Conservation (phyloP, 1,284 basidiomycete species). For the Cerioporus squamosus region DNA sequence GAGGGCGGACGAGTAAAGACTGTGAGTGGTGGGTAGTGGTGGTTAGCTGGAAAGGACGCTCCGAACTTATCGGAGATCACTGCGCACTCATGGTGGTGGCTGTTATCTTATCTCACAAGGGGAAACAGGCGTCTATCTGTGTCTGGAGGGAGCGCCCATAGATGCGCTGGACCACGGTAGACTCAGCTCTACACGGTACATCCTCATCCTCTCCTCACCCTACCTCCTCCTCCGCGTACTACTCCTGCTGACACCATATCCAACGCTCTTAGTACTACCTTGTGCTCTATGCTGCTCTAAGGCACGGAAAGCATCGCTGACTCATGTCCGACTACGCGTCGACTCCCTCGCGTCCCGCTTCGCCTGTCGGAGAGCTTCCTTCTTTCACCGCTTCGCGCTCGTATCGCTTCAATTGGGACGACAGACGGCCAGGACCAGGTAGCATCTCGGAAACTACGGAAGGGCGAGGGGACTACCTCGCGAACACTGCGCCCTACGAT, state of each 20-base stretch:
- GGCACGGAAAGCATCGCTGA: not conserved
- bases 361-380: slow-evolving; percentile 50
- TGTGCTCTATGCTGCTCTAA: too few species aligned
- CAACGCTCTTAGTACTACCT: too few species aligned
- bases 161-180: too few species aligned
- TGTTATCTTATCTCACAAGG: not conserved
- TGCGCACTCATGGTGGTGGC: not conserved
- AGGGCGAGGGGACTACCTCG: slow-evolving; percentile 47
- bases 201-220: not conserved
- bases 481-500: slow-evolving; percentile 28
- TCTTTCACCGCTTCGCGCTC: slow-evolving; percentile 50
- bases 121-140: not conserved
- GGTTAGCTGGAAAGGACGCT: slow-evolving; percentile 8
- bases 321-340: slow-evolving; percentile 46
- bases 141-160: not conserved
- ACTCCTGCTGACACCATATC: not conserved
- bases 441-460: slow-evolving; percentile 72
- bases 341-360: slow-evolving; percentile 49
- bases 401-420: slow-evolving; percentile 73
- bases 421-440: slow-evolving; percentile 57
- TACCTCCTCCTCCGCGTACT: not conserved
- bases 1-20: not conserved
- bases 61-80: slow-evolving; percentile 7
- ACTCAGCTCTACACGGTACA: not conserved
- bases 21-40: slow-evolving; percentile 6